Conservation (phyloP, 2,329 filamentous ascomycete species). For the Periconia sp. region DNA sequence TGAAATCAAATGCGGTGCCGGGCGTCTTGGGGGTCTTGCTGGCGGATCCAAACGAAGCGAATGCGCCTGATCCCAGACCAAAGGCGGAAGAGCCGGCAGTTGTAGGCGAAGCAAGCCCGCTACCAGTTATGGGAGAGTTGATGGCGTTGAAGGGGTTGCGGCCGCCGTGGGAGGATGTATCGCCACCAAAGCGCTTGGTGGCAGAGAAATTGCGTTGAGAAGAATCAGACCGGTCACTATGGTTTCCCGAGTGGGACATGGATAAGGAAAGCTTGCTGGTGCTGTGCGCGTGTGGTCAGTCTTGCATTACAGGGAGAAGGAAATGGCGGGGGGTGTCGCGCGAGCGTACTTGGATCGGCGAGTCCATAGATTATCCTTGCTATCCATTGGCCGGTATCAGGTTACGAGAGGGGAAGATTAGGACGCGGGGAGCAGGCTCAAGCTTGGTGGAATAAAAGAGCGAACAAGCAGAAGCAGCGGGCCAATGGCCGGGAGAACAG, state of each 20-base stretch:
- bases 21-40: constrained; percentile 86
- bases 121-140: constrained; percentile 65
- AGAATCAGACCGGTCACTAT: constrained; percentile 54
- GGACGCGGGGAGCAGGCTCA: constrained; percentile 11
- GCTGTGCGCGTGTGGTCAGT: constrained; percentile 53
- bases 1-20: constrained; percentile 77
- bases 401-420: constrained; percentile 9
- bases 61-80: constrained; percentile 90
- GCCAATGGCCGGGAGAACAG: constrained; percentile 22
- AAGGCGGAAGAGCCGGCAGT: constrained; percentile 83
- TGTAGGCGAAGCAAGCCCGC: constrained; percentile 70
- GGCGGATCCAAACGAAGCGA: constrained; percentile 85
- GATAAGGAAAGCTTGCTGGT: constrained; percentile 89
- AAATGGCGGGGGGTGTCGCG: constrained; percentile 13
- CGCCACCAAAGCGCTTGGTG: constrained; percentile 74
- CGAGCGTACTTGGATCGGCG: constrained; percentile 75
- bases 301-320: constrained; percentile 2
- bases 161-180: constrained; percentile 72
- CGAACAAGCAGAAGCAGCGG: constrained; percentile 36
- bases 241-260: constrained; percentile 63
- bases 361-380: constrained; percentile 64
- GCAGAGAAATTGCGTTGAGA: constrained; percentile 65
- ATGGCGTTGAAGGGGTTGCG: constrained; percentile 78
- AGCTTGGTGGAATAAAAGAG: constrained; percentile 39
- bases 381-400: constrained; percentile 41